Evolutionary conservation across 2,329 filamentous ascomycete species (phyloP), one percentile per base, ranked within the genome.

Genomic region (Cladosporium sp.): DNA sequence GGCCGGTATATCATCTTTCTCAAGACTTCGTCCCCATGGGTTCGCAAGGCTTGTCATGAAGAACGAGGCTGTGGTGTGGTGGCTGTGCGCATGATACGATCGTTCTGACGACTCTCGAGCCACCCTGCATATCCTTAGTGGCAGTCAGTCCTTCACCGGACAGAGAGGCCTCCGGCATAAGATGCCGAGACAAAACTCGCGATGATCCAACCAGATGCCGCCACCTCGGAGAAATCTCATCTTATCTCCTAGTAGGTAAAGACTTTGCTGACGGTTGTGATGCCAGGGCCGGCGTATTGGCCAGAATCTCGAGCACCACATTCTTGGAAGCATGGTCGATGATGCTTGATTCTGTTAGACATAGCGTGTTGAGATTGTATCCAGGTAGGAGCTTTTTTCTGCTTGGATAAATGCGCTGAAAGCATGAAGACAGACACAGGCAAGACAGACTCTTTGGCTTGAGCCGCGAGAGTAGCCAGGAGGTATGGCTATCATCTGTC

Each of bases 61-160:
- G 28, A 21, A 32, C 18, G 28, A 34, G 28, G 52, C 52, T 34
- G 52, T 55, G 28, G 30, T 55, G 49, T 30, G 28, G 52, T 55
- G 52, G 52, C 52, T 55, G 52, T 55, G 52, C 32, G 52, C 52
- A 55, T 55, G 52, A 55, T 34, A 30, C 52, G 52, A 55, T 55
- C 41, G n/a, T 47, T 47, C n/a, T 47, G n/a, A 47, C 41, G 52
- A 54, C 26, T 14, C 51, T n/a, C 28, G 51, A 55, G 52, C 52
- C 36, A 44, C 57, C 57, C 57, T 59, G 57, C 57, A 59, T 59
- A 44, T 41, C 57, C 38, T 44, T 44, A 59, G 57, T 59, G 57
- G 57, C 57, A 47, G 11, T 18, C 11, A 36, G 12, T 26, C 38
- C 14, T 44, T 59, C 57, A 59, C 57, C 36, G 57, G 57, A 41